Conservation (phyloP, 345 rosid genomes). For the Salix udensis region DNA sequence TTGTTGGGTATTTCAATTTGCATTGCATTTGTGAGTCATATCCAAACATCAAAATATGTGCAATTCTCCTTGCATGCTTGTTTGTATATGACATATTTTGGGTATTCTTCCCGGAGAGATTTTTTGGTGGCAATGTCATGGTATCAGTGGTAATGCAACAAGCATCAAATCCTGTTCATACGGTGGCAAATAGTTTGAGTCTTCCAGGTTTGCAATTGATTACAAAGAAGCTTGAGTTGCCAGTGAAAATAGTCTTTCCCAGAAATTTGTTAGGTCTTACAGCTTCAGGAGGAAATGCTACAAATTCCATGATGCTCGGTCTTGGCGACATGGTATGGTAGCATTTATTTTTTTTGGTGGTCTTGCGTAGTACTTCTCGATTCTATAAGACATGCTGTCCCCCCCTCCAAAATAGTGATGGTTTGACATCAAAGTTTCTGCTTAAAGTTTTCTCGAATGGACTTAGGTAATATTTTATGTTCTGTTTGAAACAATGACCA, state of each 20-base stretch:
- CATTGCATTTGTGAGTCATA: conserved; percentile 91
- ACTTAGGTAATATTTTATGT: background rate
- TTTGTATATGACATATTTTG: conserved; percentile 95
- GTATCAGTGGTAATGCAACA: conserved; percentile 96
- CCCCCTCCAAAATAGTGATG: background rate
- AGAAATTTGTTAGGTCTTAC: conserved; percentile 75
- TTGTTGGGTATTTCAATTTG: conserved; percentile 90
- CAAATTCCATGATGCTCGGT: conserved; percentile 67
- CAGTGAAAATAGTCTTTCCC: conserved; percentile 87
- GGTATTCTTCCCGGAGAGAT: conserved; percentile 98
- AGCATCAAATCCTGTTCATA: conserved; percentile 94
- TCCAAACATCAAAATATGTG: conserved; percentile 89
- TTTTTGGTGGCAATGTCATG: conserved; percentile 98
- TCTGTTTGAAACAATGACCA: background rate
- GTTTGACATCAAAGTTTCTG: background rate
- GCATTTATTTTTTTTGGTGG: conserved; percentile 8
- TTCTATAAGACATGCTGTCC: background rate
- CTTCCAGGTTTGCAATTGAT: conserved; percentile 92
- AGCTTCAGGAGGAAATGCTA: conserved; percentile 51
- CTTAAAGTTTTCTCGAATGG: background rate
- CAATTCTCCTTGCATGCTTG: conserved; percentile 78
- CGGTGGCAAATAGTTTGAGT: conserved; percentile 85
- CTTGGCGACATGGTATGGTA: conserved; percentile 93
- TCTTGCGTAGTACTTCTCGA: conserved; percentile 3
- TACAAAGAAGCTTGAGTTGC: conserved; percentile 91